phyloP scores from a whole-genome alignment of 441 rosid genomes.

The Erodium chrysanthum region DNA sequence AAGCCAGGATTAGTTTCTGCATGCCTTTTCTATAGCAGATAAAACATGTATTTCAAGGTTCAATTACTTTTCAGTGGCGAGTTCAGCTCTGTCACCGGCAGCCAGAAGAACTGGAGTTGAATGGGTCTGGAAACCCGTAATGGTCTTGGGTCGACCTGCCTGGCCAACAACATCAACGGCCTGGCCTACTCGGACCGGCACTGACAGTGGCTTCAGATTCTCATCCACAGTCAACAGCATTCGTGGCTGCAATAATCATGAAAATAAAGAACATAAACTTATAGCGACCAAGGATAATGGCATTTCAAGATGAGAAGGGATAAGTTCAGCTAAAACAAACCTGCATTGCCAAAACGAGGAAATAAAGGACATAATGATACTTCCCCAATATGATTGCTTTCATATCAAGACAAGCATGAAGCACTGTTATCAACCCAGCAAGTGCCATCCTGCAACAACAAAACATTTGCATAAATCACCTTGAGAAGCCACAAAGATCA shows the following conservation, averaged over 20 bases:
- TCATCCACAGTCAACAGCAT: constrained; percentile 84
- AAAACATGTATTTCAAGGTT: too few species aligned
- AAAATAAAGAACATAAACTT: too few species aligned
- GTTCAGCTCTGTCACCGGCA: constrained; percentile 86
- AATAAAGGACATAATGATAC: constrained; percentile 79
- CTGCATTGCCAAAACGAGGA: constrained; percentile 89
- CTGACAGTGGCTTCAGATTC: constrained; percentile 63
- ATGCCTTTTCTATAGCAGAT: neutral
- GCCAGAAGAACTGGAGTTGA: constrained; percentile 87
- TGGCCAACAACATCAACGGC: constrained; percentile 94
- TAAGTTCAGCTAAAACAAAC: constrained; percentile 26
- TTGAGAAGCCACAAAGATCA: neutral
- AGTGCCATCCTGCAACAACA: constrained; percentile 53
- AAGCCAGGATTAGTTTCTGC: constrained; percentile 8
- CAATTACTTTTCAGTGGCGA: constrained; percentile 80
- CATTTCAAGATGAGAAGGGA: too few species aligned
- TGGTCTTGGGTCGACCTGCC: constrained; percentile 93
- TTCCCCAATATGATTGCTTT: constrained; percentile 72
- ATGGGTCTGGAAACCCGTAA: constrained; percentile 90
- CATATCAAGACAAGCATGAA: constrained; percentile 86
- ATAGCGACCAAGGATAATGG: too few species aligned
- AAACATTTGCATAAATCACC: constrained; percentile 7
- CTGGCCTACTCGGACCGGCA: constrained; percentile 84
- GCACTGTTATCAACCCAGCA: constrained; percentile 67
- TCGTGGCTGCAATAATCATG: constrained; percentile 50